Evolutionary conservation across 2,329 filamentous ascomycete genomes (phyloP), one percentile per base, ranked within the genome.

Genomic region (Colletotrichum sp.): DNA sequence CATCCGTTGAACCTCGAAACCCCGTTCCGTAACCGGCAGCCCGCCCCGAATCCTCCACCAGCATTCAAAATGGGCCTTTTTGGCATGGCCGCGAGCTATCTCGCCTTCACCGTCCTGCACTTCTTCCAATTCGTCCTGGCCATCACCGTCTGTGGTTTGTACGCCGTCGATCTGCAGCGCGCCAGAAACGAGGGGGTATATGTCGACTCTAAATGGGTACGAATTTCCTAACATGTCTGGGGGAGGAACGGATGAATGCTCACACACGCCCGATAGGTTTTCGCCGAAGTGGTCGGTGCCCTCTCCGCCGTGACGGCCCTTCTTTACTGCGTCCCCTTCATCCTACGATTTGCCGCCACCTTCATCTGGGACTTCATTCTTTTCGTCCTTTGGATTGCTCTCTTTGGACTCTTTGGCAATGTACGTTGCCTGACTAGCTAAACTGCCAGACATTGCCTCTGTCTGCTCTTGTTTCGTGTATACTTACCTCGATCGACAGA

Each of bases 331-430:
- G 82, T 95, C 11, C 91, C 94, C 7, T 90, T 92, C 78, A 84
- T 94, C 71, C 81, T 91, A 61, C 88, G 88, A 76, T 85, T 90
- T 77, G 87, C 87, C 27, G 78, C 87, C 61, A 85, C 91, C 69
- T 94, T 94, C 81, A 85, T 88, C 67, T 95, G 94, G 93, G 94
- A 96, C 83, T 85, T 89, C 48, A 82, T 96, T 16, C 84, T 98
- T 22, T 94, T 94, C 79, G 87, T 97, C 77, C 90, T 98, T 34
- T 98, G 95, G 93, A 91, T 95, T 75, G 91, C 92, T 3, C 88
- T 97, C 8, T 98, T 98, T 83, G 96, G 95, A 22, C 87, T 97
- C 76, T 98, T 98, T 82, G 96, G 93, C 70, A 92, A 90, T 80
- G 91, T 88, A 82, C 30, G 84, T 79, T 11, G 22, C 16, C 61